A percentile compares a stretch with the other conserved stretches of the same genome.
These are phyloP conservation scores for Draba incana DNA, from an alignment of 345 rosid genomes.

Conservation along the genomic window DNA sequence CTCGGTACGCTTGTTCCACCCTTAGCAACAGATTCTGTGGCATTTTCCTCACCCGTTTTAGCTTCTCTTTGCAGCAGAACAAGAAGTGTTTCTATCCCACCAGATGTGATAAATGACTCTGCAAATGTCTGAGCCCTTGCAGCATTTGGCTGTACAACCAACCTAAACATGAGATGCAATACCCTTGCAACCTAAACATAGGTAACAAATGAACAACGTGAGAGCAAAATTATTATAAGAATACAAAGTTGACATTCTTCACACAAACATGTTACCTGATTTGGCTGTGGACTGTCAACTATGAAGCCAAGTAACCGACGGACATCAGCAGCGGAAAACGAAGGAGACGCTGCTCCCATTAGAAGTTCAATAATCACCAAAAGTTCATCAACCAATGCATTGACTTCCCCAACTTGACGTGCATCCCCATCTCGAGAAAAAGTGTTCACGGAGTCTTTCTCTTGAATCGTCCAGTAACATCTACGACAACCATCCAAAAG, in stretches of 20 bases:
- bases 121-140: conserved; percentile 74
- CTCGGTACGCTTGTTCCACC: conserved; percentile 41
- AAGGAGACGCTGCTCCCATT: conserved; percentile 77
- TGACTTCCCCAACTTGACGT: conserved; percentile 88
- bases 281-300: conserved; percentile 92
- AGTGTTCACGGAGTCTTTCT: conserved; percentile 73
- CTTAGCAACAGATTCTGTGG: conserved; percentile 41
- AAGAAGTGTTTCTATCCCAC: conserved; percentile 96
- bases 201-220: conserved; percentile 24
- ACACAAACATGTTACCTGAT: conserved; percentile 66
- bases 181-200: conserved; percentile 79
- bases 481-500: conserved; percentile 96
- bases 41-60: conserved; percentile 65
- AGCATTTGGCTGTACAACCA: conserved; percentile 91
- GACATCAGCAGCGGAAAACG: conserved; percentile 69
- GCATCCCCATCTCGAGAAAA: conserved; percentile 54
- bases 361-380: conserved; percentile 94
- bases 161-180: conserved; percentile 81
- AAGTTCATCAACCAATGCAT: conserved; percentile 97
- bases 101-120: conserved; percentile 75
- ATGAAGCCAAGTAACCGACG: conserved; percentile 80
- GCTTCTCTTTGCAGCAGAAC: conserved; percentile 93
- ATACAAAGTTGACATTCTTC: not conserved
- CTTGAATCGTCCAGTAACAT: conserved; percentile 89
- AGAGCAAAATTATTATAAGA: not conserved